Conservation (phyloP, 2,329 filamentous ascomycete genomes). For the Hypoxylon sp. region DNA sequence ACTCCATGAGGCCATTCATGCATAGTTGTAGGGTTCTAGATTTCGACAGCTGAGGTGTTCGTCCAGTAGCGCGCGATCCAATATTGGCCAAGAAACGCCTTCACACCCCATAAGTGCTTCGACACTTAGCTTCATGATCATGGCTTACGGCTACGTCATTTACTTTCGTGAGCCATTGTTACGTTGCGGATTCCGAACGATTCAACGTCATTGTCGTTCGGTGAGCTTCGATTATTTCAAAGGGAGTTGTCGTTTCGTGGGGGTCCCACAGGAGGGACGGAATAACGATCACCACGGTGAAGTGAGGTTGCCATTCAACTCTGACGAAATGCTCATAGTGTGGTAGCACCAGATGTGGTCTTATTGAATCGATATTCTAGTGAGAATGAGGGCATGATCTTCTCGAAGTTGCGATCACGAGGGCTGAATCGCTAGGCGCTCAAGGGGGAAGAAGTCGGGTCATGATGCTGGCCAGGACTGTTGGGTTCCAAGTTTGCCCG, state of each 20-base stretch:
- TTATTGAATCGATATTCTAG: conserved; percentile 32
- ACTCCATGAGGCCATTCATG: neutral
- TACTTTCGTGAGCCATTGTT: conserved; percentile 7
- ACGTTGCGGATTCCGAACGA: conserved; percentile 16
- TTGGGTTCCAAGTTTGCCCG: conserved; percentile 40
- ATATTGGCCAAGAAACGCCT: conserved; percentile 8
- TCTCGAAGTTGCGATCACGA: conserved; percentile 44
- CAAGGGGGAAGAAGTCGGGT: conserved; percentile 37
- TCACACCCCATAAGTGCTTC: conserved; percentile 12
- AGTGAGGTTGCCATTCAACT: conserved; percentile 15
- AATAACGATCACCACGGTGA: conserved; percentile 21
- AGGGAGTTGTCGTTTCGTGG: conserved; percentile 22
- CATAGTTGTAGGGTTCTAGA: conserved; percentile 31
- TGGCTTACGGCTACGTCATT: conserved; percentile 38
- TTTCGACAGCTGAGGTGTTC: neutral
- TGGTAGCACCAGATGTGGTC: conserved; percentile 26
- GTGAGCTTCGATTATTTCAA: conserved; percentile 31
- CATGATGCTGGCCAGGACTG: conserved; percentile 31
- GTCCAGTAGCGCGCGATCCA: conserved; percentile 4
- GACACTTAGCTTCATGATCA: conserved; percentile 23
- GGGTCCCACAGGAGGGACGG: conserved; percentile 21
- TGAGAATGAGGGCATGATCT: conserved; percentile 44
- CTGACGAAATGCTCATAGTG: conserved; percentile 19
- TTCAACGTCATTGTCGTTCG: conserved; percentile 38
- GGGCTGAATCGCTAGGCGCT: conserved; percentile 43